Conservation (phyloP, 2,329 filamentous ascomycete species). For the Diaporthe vexans region DNA sequence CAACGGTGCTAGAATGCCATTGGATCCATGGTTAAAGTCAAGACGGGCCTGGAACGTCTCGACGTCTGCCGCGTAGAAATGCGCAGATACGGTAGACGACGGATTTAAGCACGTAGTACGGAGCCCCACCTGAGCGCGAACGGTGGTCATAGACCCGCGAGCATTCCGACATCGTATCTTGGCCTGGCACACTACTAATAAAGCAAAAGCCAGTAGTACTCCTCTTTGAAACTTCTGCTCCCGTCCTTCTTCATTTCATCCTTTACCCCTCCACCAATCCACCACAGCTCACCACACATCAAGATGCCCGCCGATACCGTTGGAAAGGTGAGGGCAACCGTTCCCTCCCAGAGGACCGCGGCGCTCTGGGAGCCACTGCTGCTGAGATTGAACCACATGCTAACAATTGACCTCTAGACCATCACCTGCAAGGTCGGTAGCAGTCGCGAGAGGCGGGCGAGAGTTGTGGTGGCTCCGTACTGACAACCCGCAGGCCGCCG, state of each 20-base stretch:
- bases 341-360: neutral
- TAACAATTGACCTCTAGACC: constrained; percentile 33
- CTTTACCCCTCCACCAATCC: constrained; percentile 48
- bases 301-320: constrained; percentile 41
- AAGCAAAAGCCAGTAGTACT: constrained; percentile 40
- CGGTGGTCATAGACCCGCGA: constrained; percentile 28
- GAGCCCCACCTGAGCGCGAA: constrained; percentile 24
- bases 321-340: constrained; percentile 38
- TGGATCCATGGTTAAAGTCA: neutral
- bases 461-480: neutral
- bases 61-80: neutral
- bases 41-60: constrained; percentile 15
- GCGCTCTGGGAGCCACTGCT: neutral
- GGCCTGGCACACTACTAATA: constrained; percentile 17
- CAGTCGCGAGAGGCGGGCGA: neutral
- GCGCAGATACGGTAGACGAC: constrained; percentile 26
- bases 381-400: constrained; percentile 19
- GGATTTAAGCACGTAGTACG: constrained; percentile 14
- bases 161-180: constrained; percentile 36
- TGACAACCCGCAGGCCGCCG: constrained; percentile 77
- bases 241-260: constrained; percentile 37
- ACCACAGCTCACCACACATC: neutral
- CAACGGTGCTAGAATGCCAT: neutral
- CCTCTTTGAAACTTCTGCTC: constrained; percentile 41
- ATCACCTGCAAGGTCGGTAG: constrained; percentile 41